phyloP scores from a whole-genome alignment of 1,284 basidiomycete species.

The Moesziomyces aphidis region DNA sequence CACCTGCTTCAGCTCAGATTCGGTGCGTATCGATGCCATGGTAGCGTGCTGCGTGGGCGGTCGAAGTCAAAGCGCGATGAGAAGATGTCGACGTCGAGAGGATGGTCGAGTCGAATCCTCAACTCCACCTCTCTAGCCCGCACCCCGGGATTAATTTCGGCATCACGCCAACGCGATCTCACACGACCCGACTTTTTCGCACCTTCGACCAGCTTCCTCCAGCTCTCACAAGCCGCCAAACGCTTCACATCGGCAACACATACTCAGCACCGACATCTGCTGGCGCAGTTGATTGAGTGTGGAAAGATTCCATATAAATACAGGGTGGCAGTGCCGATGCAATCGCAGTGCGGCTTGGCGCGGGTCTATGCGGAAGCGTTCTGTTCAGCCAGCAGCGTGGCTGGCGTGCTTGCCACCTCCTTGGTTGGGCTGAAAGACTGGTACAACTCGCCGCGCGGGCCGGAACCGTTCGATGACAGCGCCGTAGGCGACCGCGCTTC shows the following conservation, averaged over 20 bases:
- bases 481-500: slow-evolving; percentile 7
- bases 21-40: background rate
- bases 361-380: no score
- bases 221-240: no score
- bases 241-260: no score
- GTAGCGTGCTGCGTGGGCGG: background rate
- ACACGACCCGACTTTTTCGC: background rate
- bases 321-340: no score
- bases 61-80: no score
- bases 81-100: background rate
- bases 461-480: background rate
- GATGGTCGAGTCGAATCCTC: background rate
- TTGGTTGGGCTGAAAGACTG: slow-evolving; percentile 22
- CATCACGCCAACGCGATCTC: background rate
- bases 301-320: no score
- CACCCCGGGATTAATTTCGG: background rate
- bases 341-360: no score
- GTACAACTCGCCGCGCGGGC: slow-evolving; percentile 14
- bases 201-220: background rate
- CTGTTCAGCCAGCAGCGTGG: background rate
- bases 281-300: no score
- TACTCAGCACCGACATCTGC: no score
- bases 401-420: slow-evolving; percentile 3
- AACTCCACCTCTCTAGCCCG: background rate
- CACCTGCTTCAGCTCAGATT: background rate